phyloP scores from a whole-genome alignment of 2,329 filamentous ascomycete genomes.

The Fulvia fulva region DNA sequence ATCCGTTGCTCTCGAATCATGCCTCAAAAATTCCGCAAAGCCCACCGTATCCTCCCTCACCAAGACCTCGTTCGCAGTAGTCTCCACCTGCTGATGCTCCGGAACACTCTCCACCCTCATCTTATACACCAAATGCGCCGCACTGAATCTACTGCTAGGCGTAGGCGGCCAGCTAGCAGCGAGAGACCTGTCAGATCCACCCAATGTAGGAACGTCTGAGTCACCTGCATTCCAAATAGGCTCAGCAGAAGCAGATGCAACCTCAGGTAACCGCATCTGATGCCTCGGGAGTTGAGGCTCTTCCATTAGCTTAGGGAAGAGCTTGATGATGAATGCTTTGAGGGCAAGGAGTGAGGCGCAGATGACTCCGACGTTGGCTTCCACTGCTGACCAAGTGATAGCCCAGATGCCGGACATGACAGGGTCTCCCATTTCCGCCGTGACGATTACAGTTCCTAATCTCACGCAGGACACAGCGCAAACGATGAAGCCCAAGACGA shows the following conservation, averaged over 20 bases:
- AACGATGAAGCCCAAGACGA: constrained; percentile 41
- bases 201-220: constrained; percentile 2
- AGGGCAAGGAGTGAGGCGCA: constrained; percentile 44
- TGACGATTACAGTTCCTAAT: constrained; percentile 22
- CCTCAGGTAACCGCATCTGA: constrained; percentile 16
- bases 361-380: constrained; percentile 44
- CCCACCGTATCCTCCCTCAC: not conserved
- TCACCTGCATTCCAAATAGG: constrained; percentile 4
- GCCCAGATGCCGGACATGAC: constrained; percentile 37
- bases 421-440: constrained; percentile 20
- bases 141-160: not conserved
- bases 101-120: not conserved
- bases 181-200: not conserved
- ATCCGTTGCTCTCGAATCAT: not conserved
- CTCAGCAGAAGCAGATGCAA: not conserved
- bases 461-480: constrained; percentile 27
- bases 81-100: not conserved
- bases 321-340: constrained; percentile 38
- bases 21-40: not conserved
- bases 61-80: not conserved
- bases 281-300: constrained; percentile 18
- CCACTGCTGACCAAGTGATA: constrained; percentile 40
- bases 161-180: not conserved
- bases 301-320: constrained; percentile 34
- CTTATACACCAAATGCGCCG: not conserved